phyloP scores from a whole-genome alignment of 1,139 yeast species.

The Scheffersomyces titani region DNA sequence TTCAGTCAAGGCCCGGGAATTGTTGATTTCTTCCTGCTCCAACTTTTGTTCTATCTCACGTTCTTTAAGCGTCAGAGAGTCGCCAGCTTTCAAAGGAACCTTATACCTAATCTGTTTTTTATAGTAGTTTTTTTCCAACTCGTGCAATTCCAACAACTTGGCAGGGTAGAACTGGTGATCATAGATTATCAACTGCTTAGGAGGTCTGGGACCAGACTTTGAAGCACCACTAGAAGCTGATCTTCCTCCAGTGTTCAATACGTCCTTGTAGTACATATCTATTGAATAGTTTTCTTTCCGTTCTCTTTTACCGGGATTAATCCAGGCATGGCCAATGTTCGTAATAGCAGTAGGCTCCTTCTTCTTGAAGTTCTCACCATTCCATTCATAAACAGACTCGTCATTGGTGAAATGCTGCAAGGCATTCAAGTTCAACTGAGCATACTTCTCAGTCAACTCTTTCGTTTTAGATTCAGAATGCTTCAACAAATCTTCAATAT shows the following conservation, averaged over 20 bases:
- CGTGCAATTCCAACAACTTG: slow-evolving; percentile 60
- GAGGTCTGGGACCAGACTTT: slow-evolving; percentile 58
- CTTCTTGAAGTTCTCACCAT: slow-evolving; percentile 78
- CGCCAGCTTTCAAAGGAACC: slow-evolving; percentile 49
- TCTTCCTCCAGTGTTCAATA: slow-evolving; percentile 66
- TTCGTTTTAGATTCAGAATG: slow-evolving; percentile 65
- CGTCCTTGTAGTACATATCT: slow-evolving; percentile 79
- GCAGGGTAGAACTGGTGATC: slow-evolving; percentile 76
- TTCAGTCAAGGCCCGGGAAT: slow-evolving; percentile 65
- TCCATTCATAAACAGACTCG: slow-evolving; percentile 81
- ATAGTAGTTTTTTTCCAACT: slow-evolving; percentile 63
- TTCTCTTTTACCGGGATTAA: slow-evolving; percentile 76
- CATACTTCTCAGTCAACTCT: slow-evolving; percentile 63
- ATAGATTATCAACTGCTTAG: slow-evolving; percentile 65
- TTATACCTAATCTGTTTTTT: slow-evolving; percentile 52
- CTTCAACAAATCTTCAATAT: slow-evolving; percentile 60
- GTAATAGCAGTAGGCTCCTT: slow-evolving; percentile 47
- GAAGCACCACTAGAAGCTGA: slow-evolving; percentile 26
- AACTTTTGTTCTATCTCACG: slow-evolving; percentile 56
- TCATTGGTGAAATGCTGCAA: slow-evolving; percentile 68
- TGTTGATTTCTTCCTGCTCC: slow-evolving; percentile 62
- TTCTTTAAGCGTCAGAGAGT: slow-evolving; percentile 40
- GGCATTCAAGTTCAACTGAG: slow-evolving; percentile 70
- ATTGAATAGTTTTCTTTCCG: slow-evolving; percentile 77
- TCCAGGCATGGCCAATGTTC: slow-evolving; percentile 57